These are phyloP conservation scores for Saccharomycopsis hybrid DNA, from an alignment of 1,139 yeast genomes.

Conservation along the genomic window DNA sequence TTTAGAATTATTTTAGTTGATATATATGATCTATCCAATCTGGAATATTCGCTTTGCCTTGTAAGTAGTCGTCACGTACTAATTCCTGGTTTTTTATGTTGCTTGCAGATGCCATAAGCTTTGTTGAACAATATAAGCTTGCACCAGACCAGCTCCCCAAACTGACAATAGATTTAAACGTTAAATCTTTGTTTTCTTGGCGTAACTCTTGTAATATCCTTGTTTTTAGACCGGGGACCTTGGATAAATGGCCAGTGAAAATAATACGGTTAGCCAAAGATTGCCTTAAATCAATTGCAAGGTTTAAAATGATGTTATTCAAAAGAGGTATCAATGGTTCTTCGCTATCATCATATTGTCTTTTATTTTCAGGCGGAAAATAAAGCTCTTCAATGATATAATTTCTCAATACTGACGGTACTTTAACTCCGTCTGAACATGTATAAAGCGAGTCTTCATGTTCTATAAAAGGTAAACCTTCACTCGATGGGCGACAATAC, in stretches of 20 bases:
- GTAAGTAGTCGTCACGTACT: slow-evolving; percentile 27
- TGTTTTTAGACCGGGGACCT: slow-evolving; percentile 38
- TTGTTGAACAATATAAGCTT: slow-evolving; percentile 40
- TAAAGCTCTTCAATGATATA: slow-evolving; percentile 27
- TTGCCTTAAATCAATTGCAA: slow-evolving; percentile 39
- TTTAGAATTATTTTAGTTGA: too few relatives aligned
- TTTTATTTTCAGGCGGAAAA: slow-evolving; percentile 25
- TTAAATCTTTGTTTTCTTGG: slow-evolving; percentile 25
- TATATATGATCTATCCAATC: slow-evolving; percentile 25
- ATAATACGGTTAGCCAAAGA: slow-evolving; percentile 35
- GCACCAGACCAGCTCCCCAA: slow-evolving; percentile 63
- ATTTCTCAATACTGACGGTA: slow-evolving; percentile 30
- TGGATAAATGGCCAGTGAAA: slow-evolving; percentile 41
- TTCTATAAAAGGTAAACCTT: slow-evolving; percentile 23
- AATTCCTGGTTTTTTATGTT: slow-evolving; percentile 24
- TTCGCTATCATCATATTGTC: slow-evolving; percentile 30
- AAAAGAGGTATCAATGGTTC: slow-evolving; percentile 26
- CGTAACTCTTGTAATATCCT: slow-evolving; percentile 31
- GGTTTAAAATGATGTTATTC: slow-evolving; percentile 23
- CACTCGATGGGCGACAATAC: slow-evolving; percentile 24
- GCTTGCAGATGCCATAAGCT: slow-evolving; percentile 23
- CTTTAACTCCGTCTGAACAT: slow-evolving; percentile 18
- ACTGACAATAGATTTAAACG: slow-evolving; percentile 27
- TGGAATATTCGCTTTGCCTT: slow-evolving; percentile 23
- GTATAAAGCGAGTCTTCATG: too few relatives aligned